A percentile compares a stretch with the other conserved stretches of the same genome.
phyloP scores from a whole-genome alignment of 2,329 filamentous ascomycete species.

The Ramularia endophylla region DNA sequence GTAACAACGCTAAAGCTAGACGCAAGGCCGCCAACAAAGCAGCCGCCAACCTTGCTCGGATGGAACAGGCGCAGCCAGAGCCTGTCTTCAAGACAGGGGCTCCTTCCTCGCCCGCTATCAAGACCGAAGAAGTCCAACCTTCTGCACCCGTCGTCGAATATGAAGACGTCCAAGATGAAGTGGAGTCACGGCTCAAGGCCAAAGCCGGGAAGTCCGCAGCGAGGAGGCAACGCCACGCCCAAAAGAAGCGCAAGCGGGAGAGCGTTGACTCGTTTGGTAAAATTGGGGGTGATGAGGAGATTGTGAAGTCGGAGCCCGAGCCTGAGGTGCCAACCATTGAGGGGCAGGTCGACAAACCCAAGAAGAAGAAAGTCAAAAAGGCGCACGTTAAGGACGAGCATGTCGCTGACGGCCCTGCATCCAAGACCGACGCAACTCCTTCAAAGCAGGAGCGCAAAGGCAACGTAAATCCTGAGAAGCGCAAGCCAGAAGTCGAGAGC shows the following conservation, averaged over 20 bases:
- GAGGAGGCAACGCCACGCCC: slow-evolving; percentile 10
- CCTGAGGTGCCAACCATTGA: slow-evolving; percentile 34
- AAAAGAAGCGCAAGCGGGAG: slow-evolving; percentile 33
- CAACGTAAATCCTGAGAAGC: background rate
- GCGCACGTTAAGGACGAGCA: background rate
- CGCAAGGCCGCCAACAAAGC: slow-evolving; percentile 2
- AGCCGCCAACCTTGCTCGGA: background rate
- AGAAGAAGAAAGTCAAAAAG: slow-evolving; percentile 14
- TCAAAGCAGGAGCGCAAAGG: background rate
- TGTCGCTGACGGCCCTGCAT: slow-evolving; percentile 1
- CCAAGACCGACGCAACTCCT: background rate
- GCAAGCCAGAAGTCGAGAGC: background rate
- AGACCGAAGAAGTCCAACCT: slow-evolving; percentile 1
- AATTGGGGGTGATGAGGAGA: slow-evolving; percentile 31
- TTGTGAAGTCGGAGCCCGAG: slow-evolving; percentile 55
- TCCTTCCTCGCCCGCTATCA: background rate
- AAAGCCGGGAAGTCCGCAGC: slow-evolving; percentile 24
- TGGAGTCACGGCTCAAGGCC: slow-evolving; percentile 26
- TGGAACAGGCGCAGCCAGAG: background rate
- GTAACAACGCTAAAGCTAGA: background rate
- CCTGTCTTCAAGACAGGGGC: background rate
- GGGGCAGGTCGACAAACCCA: slow-evolving; percentile 6
- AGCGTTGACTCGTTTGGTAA: slow-evolving; percentile 22
- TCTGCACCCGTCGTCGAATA: slow-evolving; percentile 17
- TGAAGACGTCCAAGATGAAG: slow-evolving; percentile 28